Percentiles rank a stretch among this genome's conserved stretches.
These are phyloP conservation scores for Suhomyces tanzawaensis DNA, from an alignment of 805 yeast species.

Conservation along the genomic window DNA sequence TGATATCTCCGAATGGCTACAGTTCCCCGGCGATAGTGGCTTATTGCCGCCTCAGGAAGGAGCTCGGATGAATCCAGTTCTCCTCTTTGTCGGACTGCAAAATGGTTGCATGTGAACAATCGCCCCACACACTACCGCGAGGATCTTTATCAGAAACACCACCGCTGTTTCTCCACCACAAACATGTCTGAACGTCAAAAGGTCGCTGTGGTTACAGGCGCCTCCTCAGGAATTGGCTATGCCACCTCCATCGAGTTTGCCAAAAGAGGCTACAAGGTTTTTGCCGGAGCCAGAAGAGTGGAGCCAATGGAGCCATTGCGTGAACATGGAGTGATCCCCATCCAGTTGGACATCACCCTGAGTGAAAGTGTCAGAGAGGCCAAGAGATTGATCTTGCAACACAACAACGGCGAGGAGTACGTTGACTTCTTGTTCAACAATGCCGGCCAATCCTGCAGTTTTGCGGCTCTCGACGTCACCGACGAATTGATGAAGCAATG, in stretches of 20 bases:
- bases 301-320: constrained; percentile 55
- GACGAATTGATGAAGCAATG: constrained; percentile 52
- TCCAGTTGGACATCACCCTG: constrained; percentile 58
- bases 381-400: constrained; percentile 37
- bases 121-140: too few relatives aligned
- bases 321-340: constrained; percentile 44
- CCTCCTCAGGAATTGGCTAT: constrained; percentile 56
- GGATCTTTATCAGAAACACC: too few relatives aligned
- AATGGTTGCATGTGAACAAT: too few relatives aligned
- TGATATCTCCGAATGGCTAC: too few relatives aligned
- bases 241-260: constrained; percentile 50
- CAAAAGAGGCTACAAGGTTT: constrained; percentile 54
- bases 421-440: constrained; percentile 66
- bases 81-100: too few relatives aligned
- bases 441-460: constrained; percentile 74
- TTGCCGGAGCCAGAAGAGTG: constrained; percentile 70
- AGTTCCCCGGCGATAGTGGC: too few relatives aligned
- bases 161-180: too few relatives aligned
- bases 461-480: constrained; percentile 65
- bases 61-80: too few relatives aligned
- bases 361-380: constrained; percentile 45
- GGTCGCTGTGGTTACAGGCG: constrained; percentile 56
- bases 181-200: constrained; percentile 20
- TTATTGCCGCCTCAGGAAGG: too few relatives aligned
- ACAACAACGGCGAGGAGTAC: constrained; percentile 40